Evolutionary conservation across 192 early-diverging fungal genomes (phyloP).

Genomic region (Cetraspora pellucida): DNA sequence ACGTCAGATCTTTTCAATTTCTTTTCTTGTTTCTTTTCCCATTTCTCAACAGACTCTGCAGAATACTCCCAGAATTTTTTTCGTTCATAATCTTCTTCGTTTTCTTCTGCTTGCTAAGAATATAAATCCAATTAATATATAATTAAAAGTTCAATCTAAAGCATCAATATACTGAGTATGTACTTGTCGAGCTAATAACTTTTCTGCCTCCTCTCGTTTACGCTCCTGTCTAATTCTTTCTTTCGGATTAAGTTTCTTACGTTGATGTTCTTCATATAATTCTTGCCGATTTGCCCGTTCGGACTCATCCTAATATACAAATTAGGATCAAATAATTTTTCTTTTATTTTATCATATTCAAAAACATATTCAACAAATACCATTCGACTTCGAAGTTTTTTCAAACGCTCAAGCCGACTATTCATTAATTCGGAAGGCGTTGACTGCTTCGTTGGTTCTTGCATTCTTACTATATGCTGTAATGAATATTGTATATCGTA

Average conservation of each 20-base stretch:
- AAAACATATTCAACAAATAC: no score
- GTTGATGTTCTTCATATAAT: constrained; percentile 74
- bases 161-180: not conserved
- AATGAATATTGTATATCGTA: no score
- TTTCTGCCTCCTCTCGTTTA: constrained; percentile 73
- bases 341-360: not conserved
- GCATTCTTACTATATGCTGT: no score
- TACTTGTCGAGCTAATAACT: constrained; percentile 61
- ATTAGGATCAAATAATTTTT: not conserved
- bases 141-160: not conserved
- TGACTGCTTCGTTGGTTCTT: not conserved
- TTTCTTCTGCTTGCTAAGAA: constrained; percentile 60
- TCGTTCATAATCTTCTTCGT: constrained; percentile 84
- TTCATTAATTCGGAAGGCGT: not conserved
- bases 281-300: constrained; percentile 72
- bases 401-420: not conserved
- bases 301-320: constrained; percentile 11
- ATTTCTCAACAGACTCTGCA: constrained; percentile 81
- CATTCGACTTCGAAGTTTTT: not conserved
- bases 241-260: constrained; percentile 65
- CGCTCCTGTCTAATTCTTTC: constrained; percentile 67
- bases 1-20: constrained; percentile 66
- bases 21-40: constrained; percentile 80
- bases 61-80: constrained; percentile 81
- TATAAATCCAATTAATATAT: not conserved